Base-by-base conservation (phyloP, 2,329 filamentous ascomycete genomes). In the Neofusicoccum parvum region DNA sequence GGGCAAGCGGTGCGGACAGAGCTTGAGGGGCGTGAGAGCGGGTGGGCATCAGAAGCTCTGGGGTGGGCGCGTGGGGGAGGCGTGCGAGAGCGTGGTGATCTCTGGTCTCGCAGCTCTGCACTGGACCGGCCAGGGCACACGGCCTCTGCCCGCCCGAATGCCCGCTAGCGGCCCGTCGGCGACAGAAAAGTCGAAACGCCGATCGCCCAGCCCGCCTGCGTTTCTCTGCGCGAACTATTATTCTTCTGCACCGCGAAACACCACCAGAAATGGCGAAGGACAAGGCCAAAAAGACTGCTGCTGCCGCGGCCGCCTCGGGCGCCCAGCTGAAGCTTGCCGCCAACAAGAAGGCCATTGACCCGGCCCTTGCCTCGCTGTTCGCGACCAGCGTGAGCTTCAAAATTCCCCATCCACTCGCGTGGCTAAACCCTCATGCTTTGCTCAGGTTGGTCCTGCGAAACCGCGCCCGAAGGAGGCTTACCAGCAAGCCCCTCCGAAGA, bases 341-440 rank as follows among this genome's bases (percentile, higher is more conserved):
- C 64, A 63, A 72, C 68, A 74, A 78, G 32, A 76, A 76, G 37
- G 72, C 74, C 49, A 72, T 83, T 59, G 79, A 83, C 67, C 78
- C 80, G 17, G 72, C 71, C 43, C 69, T 84, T 37, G 78, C 80
- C n/a, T 82, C 80, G 62, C 74, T 84, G 54, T 84, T 84, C 72
- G 78, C 82, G 23, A 74, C 72, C 67, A 79, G 75, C 69, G 77
- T 79, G 68, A 67, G 75, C 67, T 12, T n/a, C 41, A 48, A 36
- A 39, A 62, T 60, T 70, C 67, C 66, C 49, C 59, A 46, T 10
- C 7, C 9, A 32, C 9, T 27, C 37, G 27, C 49, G 11, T 48
- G 17, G 36, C 49, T 27, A 39, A 27, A 14, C 48, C 23, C 62
- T 64, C 27, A 64, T 20, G n/a, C 6, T 23, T 9, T 37, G 6